These are phyloP conservation scores for Chernovozyma sophiae-reginae DNA, from an alignment of 1,139 yeast species.

Conservation along the genomic window DNA sequence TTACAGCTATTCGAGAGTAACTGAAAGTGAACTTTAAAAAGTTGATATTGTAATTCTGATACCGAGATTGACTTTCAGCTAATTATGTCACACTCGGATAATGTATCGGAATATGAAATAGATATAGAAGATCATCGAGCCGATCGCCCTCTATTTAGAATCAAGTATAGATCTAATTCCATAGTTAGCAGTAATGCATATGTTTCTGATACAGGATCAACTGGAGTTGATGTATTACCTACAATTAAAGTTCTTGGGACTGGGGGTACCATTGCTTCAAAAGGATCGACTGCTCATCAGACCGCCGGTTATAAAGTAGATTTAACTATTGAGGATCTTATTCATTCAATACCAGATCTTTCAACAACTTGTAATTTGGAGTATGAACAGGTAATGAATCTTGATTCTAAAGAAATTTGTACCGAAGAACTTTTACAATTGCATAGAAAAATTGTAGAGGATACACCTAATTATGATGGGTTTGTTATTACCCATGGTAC, in stretches of 20 bases:
- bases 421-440: slow-evolving; percentile 32
- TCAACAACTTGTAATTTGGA: slow-evolving; percentile 37
- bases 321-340: slow-evolving; percentile 58
- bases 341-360: slow-evolving; percentile 57
- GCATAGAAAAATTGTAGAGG: slow-evolving; percentile 40
- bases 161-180: slow-evolving; percentile 21
- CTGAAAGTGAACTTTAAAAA: too few relatives aligned
- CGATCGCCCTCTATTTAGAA: slow-evolving; percentile 19
- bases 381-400: slow-evolving; percentile 61
- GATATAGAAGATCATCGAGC: slow-evolving; percentile 13
- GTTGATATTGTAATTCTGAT: too few relatives aligned
- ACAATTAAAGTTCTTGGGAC: slow-evolving; percentile 60
- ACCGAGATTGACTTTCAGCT: background rate
- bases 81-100: background rate
- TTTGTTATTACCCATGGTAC: slow-evolving; percentile 70
- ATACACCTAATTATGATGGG: slow-evolving; percentile 47
- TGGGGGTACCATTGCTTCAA: slow-evolving; percentile 73
- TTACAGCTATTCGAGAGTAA: too few relatives aligned
- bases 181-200: slow-evolving; percentile 10
- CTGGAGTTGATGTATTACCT: slow-evolving; percentile 25
- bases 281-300: slow-evolving; percentile 50
- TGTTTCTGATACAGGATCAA: slow-evolving; percentile 6
- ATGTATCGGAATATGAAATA: slow-evolving; percentile 4
- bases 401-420: slow-evolving; percentile 62
- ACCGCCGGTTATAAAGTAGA: slow-evolving; percentile 71